Evolutionary conservation across 2,329 filamentous ascomycete species (phyloP), one percentile per base, ranked within the genome.

Genomic region (Alternaria solani): DNA sequence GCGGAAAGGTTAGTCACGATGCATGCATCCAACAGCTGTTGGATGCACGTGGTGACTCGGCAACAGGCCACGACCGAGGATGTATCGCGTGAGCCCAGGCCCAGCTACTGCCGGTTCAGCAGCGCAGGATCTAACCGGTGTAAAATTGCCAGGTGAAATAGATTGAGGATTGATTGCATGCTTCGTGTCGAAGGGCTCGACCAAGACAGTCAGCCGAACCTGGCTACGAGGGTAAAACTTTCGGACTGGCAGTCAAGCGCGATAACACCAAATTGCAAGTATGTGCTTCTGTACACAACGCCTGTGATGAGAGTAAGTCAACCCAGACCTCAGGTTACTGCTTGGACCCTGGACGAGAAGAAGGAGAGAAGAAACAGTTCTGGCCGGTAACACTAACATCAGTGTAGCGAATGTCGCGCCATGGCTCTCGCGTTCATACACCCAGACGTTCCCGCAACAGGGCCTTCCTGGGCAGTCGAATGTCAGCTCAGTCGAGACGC

Each of bases 141-240:
- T 66, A 46, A 62, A 42, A 52, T 48, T 44, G 53, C 63, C 57
- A 67, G 61, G 62, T 55, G 56, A 49, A 54, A 69, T 76, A 76
- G 32, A 76, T 75, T 77, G 71, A 62, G 60, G 55, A 51, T 76
- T 77, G 68, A 76, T 78, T 76, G 63, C 67, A 64, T 46, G 63
- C 62, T 57, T 66, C 64, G 67, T 66, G 63, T 70, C 65, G 28
- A 68, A 54, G 63, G 57, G 55, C 61, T 52, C 47, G 63, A 67
- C 62, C 54, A 62, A 57, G 42, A 57, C 53, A 65, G 69, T 63
- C 48, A 43, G 42, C 38, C 54, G 42, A 57, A 41, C 54, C 41
- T 20, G 11, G 26, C 25, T 14, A 39, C 18, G 18, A 34, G 23
- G 42, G 36, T 7, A 20, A 32, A 8, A 18, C 23, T 30, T 26